A percentile compares a stretch with the other conserved stretches of the same genome.
phyloP scores from a whole-genome alignment of 1,284 basidiomycete genomes.

The Cryptococcus depauperatus region DNA sequence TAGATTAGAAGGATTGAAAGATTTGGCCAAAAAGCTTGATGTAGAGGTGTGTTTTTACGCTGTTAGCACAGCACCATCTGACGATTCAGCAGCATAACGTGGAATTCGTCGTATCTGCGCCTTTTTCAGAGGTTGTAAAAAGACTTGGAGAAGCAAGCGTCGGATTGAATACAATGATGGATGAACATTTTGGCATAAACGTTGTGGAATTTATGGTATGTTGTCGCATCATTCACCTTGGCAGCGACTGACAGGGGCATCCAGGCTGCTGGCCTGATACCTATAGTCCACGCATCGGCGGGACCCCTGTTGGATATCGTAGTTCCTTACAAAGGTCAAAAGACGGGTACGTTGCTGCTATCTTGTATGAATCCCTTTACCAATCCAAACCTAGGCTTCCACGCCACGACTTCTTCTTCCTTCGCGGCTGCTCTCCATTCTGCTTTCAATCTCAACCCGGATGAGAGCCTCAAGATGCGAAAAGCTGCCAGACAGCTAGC shows the following conservation, averaged over 20 bases:
- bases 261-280: constrained; percentile 86
- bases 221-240: constrained; percentile 5
- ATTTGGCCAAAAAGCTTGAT: constrained; percentile 56
- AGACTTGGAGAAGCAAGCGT: constrained; percentile 68
- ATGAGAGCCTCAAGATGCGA: constrained; percentile 58
- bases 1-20: constrained; percentile 58
- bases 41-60: constrained; percentile 52
- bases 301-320: constrained; percentile 89
- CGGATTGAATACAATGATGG: constrained; percentile 93
- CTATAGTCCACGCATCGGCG: constrained; percentile 84
- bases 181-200: constrained; percentile 98
- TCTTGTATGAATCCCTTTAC: constrained; percentile 43
- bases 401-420: constrained; percentile 60
- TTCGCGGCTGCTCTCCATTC: constrained; percentile 65
- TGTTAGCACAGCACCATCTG: not conserved
- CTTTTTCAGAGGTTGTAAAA: constrained; percentile 61
- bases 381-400: constrained; percentile 66
- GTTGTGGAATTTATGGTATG: constrained; percentile 94
- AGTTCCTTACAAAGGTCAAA: constrained; percentile 60
- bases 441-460: constrained; percentile 55
- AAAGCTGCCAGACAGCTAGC: constrained; percentile 62
- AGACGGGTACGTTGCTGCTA: constrained; percentile 54
- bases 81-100: constrained; percentile 53
- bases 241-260: constrained; percentile 5
- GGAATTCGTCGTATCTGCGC: constrained; percentile 74